Percentiles rank a stretch among this genome's conserved stretches.
Evolutionary conservation across 148 eudicot genomes (phyloP).

Genomic region (Arbutus unedo): DNA sequence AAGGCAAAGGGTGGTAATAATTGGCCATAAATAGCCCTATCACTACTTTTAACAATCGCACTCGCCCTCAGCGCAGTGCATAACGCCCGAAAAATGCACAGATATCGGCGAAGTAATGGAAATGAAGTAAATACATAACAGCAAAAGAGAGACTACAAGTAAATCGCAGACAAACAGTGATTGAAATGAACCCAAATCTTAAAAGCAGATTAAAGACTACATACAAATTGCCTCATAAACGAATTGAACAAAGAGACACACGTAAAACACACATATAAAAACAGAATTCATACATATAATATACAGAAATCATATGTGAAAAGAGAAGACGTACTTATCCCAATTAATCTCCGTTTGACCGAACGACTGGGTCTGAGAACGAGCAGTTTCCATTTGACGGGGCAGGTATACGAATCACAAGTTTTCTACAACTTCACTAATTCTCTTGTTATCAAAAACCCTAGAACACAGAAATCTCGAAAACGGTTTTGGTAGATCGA

Average conservation of each 20-base stretch:
- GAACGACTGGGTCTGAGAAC: constrained; percentile 46
- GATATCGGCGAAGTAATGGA: background rate
- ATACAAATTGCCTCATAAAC: background rate
- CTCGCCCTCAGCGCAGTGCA: no score
- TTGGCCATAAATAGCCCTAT: background rate
- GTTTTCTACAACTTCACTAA: background rate
- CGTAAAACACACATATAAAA: background rate
- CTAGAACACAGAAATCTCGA: background rate
- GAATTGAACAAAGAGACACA: background rate
- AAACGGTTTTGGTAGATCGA: background rate
- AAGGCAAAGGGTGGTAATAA: background rate
- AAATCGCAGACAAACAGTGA: background rate
- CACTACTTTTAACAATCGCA: no score
- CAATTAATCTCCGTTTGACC: constrained; percentile 91
- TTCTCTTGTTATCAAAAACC: constrained; percentile 6
- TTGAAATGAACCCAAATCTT: background rate
- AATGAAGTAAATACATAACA: background rate
- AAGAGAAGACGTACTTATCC: constrained; percentile 64
- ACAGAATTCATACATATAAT: background rate
- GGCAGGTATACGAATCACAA: background rate
- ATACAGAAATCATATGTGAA: background rate
- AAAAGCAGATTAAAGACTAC: background rate
- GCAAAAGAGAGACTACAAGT: background rate
- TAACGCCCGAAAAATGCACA: no score
- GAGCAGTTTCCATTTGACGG: constrained; percentile 42